Base-by-base conservation (phyloP, 352 stramenopile genomes). In the Globisporangium spiculum region DNA sequence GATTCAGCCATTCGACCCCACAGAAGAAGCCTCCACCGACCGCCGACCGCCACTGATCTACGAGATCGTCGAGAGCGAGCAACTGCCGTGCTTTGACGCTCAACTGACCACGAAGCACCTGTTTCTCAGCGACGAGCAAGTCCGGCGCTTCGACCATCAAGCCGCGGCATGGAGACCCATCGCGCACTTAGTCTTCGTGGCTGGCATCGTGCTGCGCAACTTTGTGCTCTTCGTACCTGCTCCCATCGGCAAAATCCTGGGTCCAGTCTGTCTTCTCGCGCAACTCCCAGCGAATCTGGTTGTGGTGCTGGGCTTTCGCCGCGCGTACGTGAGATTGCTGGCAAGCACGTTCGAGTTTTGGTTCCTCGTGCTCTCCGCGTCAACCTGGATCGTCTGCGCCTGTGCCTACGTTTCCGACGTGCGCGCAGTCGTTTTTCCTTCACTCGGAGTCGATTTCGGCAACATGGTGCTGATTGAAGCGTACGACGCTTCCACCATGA, bases 11-110 rank as follows among this genome's bases (percentile, higher is more conserved):
- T 30, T 56, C n/a, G 22, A 56, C 18, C 22, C 36, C 36, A 18
- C 12, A 44, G 36, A 44, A 44, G 12, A 30, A 56, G 22, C 50
- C 20, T 30, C 14, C 8, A 22, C 50, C 18, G 12, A 12, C 36
- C 41, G 8, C 12, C 52, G 7, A 20, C 52, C 24, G 22, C 63
- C n/a, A 14, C 36, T 63, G 10, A 24, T 63, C 27, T 63, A 63
- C 58, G 38, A 54, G 38, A 63, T 63, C 38, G 58, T 63, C 24
- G 58, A 46, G 38, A 41, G 58, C 24, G 58, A 63, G 24, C n/a
- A 50, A 8, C 38, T 55, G n/a, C 58, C 58, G 12, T 50, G 36
- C 34, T 63, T 63, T 26, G 38, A 63, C 22, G 34, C 32, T 3
- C 26, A n/a, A 30, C 1, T 38, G 8, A 50, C 12, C 9, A 18